phyloP scores from a whole-genome alignment of 768 basidiomycete genomes.

The Boletus reticulatus region DNA sequence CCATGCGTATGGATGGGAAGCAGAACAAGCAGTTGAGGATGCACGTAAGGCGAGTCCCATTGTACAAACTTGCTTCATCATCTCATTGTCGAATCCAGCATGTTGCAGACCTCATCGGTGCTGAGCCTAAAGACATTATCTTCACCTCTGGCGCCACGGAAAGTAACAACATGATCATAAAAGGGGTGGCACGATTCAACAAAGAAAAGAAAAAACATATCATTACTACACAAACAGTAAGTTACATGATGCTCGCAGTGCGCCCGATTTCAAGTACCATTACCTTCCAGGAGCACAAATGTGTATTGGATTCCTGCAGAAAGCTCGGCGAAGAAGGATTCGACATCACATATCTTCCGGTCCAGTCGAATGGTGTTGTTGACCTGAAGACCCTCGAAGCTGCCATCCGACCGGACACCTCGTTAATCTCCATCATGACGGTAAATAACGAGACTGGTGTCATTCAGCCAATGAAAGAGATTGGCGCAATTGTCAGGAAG shows the following conservation, averaged over 20 bases:
- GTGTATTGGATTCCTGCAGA: constrained; percentile 96
- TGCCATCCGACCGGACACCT: constrained; percentile 90
- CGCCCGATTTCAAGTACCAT: not conserved
- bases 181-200: constrained; percentile 94
- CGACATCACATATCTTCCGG: constrained; percentile 97
- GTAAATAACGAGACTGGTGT: constrained; percentile 99
- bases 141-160: constrained; percentile 99
- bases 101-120: constrained; percentile 90
- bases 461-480: constrained; percentile 95
- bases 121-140: constrained; percentile 91
- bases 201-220: constrained; percentile 91
- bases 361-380: constrained; percentile 81
- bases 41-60: constrained; percentile 67
- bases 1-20: constrained; percentile 99
- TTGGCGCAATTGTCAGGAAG: constrained; percentile 81
- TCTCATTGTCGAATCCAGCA: constrained; percentile 46
- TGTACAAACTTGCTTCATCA: not conserved
- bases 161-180: constrained; percentile 96
- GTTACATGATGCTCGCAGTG: constrained; percentile 23
- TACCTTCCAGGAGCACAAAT: constrained; percentile 88
- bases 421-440: constrained; percentile 95
- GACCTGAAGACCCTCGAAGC: constrained; percentile 75
- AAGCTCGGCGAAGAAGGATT: constrained; percentile 96
- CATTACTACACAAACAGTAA: constrained; percentile 90
- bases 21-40: constrained; percentile 90